Percentiles rank a stretch among this genome's conserved stretches.
These are phyloP conservation scores for Boletus sp. DNA, from an alignment of 768 basidiomycete species.

Conservation along the genomic window DNA sequence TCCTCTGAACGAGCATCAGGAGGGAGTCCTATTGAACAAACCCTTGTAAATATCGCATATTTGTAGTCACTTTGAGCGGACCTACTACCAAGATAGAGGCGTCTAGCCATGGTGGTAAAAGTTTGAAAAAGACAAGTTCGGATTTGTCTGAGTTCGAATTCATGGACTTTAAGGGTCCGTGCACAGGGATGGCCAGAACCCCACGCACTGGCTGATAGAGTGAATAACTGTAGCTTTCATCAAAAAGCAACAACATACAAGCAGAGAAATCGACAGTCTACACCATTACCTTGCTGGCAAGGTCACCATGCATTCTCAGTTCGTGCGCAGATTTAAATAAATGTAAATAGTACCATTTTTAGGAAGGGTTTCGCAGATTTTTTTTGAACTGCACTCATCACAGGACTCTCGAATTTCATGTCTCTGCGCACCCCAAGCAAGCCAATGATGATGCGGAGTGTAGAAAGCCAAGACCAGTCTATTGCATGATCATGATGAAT, in stretches of 20 bases:
- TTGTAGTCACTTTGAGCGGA: slow-evolving; percentile 11
- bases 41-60: background rate
- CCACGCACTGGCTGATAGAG: slow-evolving; percentile 12
- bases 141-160: slow-evolving; percentile 33
- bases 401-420: too few relatives aligned
- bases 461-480: too few relatives aligned
- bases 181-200: slow-evolving; percentile 20
- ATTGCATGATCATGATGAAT: too few relatives aligned
- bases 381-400: too few relatives aligned
- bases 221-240: background rate
- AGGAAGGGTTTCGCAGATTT: too few relatives aligned
- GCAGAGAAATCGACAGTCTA: background rate
- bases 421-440: too few relatives aligned
- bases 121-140: slow-evolving; percentile 28
- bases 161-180: slow-evolving; percentile 30
- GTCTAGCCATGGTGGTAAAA: slow-evolving; percentile 64
- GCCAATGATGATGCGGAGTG: too few relatives aligned
- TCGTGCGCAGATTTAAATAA: too few relatives aligned
- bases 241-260: background rate
- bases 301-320: too few relatives aligned
- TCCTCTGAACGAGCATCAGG: slow-evolving; percentile 81
- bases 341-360: too few relatives aligned
- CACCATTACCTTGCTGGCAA: background rate
- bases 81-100: slow-evolving; percentile 85
- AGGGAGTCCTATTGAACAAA: slow-evolving; percentile 60